Conservation (phyloP, 306 rosid genomes). For the Castanopsis chinensis region DNA sequence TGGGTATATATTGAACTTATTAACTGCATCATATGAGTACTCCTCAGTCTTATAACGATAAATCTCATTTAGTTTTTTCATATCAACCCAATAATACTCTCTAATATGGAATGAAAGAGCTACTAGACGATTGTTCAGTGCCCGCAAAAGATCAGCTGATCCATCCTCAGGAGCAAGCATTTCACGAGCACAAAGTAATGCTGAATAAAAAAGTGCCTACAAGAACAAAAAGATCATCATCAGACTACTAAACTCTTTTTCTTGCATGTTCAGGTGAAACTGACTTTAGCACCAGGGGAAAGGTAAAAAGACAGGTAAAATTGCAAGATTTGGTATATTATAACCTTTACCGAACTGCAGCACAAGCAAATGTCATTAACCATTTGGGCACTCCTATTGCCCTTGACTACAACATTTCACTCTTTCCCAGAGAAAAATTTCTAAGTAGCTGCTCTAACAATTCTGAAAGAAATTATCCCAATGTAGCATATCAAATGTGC, state of each 20-base stretch:
- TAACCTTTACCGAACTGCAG: neutral
- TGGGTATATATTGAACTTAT: slow-evolving; percentile 86
- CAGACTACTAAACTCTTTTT: neutral
- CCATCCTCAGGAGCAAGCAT: slow-evolving; percentile 87
- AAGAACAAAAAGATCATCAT: slow-evolving; percentile 17
- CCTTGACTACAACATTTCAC: neutral
- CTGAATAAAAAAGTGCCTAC: slow-evolving; percentile 82
- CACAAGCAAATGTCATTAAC: neutral
- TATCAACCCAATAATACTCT: slow-evolving; percentile 84
- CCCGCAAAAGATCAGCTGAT: slow-evolving; percentile 70
- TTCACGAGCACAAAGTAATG: slow-evolving; percentile 76
- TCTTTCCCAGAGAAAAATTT: neutral
- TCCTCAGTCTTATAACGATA: slow-evolving; percentile 89
- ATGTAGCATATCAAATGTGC: neutral
- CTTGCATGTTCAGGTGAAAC: neutral
- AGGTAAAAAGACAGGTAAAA: neutral
- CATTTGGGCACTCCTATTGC: neutral
- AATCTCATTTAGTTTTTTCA: slow-evolving; percentile 73
- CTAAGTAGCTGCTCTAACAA: neutral
- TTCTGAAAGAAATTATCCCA: neutral
- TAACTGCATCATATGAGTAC: slow-evolving; percentile 84
- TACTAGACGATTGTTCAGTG: slow-evolving; percentile 73
- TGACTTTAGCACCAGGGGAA: neutral
- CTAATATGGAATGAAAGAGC: slow-evolving; percentile 86
- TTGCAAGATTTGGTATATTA: neutral